Base-by-base conservation (phyloP, 306 rosid species). In the Sesbania bispinosa region DNA sequence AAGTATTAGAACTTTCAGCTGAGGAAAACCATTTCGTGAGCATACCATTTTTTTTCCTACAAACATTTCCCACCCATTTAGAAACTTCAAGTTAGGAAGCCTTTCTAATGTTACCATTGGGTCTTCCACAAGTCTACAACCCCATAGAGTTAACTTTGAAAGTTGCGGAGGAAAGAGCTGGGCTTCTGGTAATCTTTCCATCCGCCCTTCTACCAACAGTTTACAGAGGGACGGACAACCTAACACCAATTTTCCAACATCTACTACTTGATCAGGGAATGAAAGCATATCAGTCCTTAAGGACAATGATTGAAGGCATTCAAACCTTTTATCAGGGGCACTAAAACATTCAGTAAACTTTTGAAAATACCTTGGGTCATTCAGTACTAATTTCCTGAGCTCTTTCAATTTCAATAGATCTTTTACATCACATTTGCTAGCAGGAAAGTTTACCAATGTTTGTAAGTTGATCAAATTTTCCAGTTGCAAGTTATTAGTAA, bases 381-480 rank as follows among this genome's bases (percentile, higher is more conserved):
- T 80, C 26, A 80, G 41, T 47, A 80, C 85, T 69, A 87, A 38
- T 62, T 83, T 87, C 70, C 73, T 76, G 23, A 85, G 81, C 13
- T 74, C 79, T 61, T 41, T 81, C 74, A 85, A n/a, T 20, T 50
- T 62, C 7, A 75, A 13, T 18, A 87, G 38, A 24, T 62, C 68
- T 26, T 71, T 69, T 6, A 80, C 75, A 6, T 80, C 83, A 46
- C 77, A 81, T 64, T 68, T 77, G 64, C 71, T 75, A 4, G 81
- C 85, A 0, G 88, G 87, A 36, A 83, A 79, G 38, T 88, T 85
- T 13, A 85, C 86, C 0, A 85, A 42, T 0, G 88, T 85, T 67
- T 81, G 89, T 75, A 88, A 78, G 27, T 83, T 77, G 63, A 35
- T 58, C 18, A 78, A 57, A 48, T 69, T 67, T 58, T 64, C 77